Conservation (phyloP, 371 early-diverging fungal genomes). For the Furculomyces boomerangus region DNA sequence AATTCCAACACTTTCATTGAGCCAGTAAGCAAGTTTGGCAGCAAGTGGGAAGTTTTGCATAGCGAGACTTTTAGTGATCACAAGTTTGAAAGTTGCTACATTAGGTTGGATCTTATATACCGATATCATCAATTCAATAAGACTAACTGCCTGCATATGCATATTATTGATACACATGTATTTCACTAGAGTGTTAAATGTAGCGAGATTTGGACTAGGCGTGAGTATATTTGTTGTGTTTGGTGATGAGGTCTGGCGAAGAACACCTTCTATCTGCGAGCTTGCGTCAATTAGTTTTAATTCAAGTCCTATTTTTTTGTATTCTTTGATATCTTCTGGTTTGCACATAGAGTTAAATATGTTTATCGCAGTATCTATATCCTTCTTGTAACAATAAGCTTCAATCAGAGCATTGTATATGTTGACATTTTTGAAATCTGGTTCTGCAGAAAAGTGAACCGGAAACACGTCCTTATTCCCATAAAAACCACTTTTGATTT, state of each 20-base stretch:
- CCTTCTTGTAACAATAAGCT: not conserved
- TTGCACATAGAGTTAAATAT: not conserved
- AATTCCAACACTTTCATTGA: not conserved
- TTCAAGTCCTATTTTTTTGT: not conserved
- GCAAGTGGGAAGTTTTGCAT: not conserved
- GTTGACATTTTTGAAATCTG: not conserved
- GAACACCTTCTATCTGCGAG: not conserved
- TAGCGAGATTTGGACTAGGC: not conserved
- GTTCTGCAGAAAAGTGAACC: not conserved
- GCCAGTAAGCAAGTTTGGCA: not conserved
- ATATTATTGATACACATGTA: not conserved
- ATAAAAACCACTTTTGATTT: too few relatives aligned
- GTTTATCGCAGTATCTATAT: not conserved
- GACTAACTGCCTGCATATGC: not conserved
- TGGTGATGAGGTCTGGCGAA: not conserved
- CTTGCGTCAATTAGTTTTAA: not conserved
- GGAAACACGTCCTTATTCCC: too few relatives aligned
- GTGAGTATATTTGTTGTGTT: not conserved
- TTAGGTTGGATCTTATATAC: not conserved
- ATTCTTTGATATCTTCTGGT: not conserved
- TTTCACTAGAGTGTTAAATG: not conserved
- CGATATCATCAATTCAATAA: not conserved
- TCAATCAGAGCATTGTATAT: constrained; percentile 2
- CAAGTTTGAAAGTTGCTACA: not conserved
- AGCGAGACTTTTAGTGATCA: not conserved